phyloP scores from a whole-genome alignment of 805 yeast species.

The Maudiozyma turicensis region DNA sequence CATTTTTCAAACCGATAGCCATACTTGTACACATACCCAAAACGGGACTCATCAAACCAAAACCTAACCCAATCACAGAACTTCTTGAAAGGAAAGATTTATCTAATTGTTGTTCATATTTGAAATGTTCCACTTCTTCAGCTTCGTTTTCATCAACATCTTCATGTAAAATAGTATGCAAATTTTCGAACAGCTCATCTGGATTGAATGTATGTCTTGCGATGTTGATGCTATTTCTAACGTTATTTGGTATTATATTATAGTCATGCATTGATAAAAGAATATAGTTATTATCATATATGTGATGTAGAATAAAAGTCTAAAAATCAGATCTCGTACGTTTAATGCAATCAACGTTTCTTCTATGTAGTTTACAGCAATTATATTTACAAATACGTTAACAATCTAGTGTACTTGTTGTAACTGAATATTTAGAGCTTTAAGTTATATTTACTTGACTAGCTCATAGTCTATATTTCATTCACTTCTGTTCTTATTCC shows the following conservation, averaged over 20 bases:
- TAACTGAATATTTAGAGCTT: too few relatives aligned
- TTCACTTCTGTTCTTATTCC: too few relatives aligned
- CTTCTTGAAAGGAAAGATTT: conserved; percentile 53
- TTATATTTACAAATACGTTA: too few relatives aligned
- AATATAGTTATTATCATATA: neutral
- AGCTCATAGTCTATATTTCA: too few relatives aligned
- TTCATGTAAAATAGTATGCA: conserved; percentile 27
- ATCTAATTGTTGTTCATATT: conserved; percentile 61
- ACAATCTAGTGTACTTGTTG: too few relatives aligned
- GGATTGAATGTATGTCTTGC: conserved; percentile 10
- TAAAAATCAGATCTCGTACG: too few relatives aligned
- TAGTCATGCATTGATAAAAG: conserved; percentile 15
- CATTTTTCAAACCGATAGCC: conserved; percentile 62
- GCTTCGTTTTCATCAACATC: conserved; percentile 36
- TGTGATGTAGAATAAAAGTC: neutral
- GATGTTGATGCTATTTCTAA: conserved; percentile 16
- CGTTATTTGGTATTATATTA: conserved; percentile 13
- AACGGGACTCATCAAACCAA: conserved; percentile 75
- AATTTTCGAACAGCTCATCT: conserved; percentile 21
- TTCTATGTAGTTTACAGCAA: too few relatives aligned
- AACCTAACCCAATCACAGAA: conserved; percentile 69
- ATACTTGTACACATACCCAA: conserved; percentile 67
- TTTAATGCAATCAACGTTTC: too few relatives aligned
- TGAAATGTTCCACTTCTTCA: conserved; percentile 60
- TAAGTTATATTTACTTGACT: too few relatives aligned